A percentile compares a stretch with the other conserved stretches of the same genome.
Evolutionary conservation across 768 basidiomycete species (phyloP).

Genomic region (Serendipita sp.): DNA sequence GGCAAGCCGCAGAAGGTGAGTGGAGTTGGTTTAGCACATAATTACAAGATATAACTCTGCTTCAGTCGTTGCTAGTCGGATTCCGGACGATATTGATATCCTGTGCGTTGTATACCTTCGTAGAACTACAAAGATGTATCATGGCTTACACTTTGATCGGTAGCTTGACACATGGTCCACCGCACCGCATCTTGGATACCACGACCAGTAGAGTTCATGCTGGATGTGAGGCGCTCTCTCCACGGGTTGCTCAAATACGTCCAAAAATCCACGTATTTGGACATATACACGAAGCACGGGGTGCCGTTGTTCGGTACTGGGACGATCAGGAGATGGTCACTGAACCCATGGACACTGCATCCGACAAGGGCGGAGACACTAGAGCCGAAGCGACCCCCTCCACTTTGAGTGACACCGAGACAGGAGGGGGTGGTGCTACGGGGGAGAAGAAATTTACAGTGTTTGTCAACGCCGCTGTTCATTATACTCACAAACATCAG

Average conservation of each 20-base stretch:
- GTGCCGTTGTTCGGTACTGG: not conserved
- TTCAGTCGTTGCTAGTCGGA: not conserved
- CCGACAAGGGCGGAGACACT: not conserved
- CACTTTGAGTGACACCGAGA: no score
- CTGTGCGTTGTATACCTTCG: not conserved
- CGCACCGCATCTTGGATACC: not conserved
- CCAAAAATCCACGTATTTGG: not conserved
- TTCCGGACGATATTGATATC: slow-evolving; percentile 4
- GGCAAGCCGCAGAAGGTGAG: not conserved
- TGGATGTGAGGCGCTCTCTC: not conserved
- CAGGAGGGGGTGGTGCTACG: no score
- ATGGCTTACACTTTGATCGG: not conserved
- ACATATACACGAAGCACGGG: not conserved
- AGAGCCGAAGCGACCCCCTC: no score
- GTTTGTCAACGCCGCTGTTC: not conserved
- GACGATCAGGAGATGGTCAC: not conserved
- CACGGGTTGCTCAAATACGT: not conserved
- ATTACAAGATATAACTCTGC: not conserved
- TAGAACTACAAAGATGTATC: not conserved
- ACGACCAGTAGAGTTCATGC: not conserved
- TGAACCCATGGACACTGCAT: not conserved
- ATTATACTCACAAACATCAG: not conserved
- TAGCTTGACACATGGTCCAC: slow-evolving; percentile 3
- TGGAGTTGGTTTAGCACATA: no score
- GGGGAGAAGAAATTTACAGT: not conserved